Conservation (phyloP, 768 basidiomycete species). For the Lenzites betulinus region DNA sequence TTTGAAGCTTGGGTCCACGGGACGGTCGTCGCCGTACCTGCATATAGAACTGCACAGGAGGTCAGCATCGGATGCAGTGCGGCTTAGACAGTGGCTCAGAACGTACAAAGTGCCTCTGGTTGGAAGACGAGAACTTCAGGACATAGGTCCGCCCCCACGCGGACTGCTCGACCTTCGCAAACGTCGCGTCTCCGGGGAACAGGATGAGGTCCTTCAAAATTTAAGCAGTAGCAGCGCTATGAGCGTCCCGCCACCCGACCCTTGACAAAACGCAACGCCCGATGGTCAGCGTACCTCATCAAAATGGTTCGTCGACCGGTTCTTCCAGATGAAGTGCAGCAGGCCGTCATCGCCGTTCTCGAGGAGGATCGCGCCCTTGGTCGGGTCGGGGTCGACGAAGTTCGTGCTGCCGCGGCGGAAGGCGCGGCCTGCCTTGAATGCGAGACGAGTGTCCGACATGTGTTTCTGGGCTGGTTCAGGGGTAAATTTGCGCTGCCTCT, state of each 20-base stretch:
- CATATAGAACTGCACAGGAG: constrained; percentile 71
- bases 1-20: not conserved
- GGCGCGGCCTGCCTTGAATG: constrained; percentile 74
- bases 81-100: not conserved
- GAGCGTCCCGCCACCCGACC: not conserved
- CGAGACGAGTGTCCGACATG: constrained; percentile 35
- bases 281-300: constrained; percentile 55
- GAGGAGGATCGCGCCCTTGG: constrained; percentile 74
- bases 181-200: constrained; percentile 83
- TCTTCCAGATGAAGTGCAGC: constrained; percentile 80
- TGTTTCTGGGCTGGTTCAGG: not conserved
- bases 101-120: constrained; percentile 87
- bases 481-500: not conserved
- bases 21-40: constrained; percentile 54
- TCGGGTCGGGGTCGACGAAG: constrained; percentile 63
- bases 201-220: constrained; percentile 74
- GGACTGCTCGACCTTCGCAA: constrained; percentile 72
- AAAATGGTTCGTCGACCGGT: constrained; percentile 56
- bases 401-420: constrained; percentile 68
- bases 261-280: too few relatives aligned
- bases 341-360: constrained; percentile 73
- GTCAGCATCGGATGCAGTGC: not conserved
- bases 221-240: not conserved
- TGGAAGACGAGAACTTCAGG: constrained; percentile 88
- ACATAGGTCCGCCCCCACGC: constrained; percentile 74